phyloP scores from a whole-genome alignment of 345 rosid genomes.

The Rhodamnia rubescens region DNA sequence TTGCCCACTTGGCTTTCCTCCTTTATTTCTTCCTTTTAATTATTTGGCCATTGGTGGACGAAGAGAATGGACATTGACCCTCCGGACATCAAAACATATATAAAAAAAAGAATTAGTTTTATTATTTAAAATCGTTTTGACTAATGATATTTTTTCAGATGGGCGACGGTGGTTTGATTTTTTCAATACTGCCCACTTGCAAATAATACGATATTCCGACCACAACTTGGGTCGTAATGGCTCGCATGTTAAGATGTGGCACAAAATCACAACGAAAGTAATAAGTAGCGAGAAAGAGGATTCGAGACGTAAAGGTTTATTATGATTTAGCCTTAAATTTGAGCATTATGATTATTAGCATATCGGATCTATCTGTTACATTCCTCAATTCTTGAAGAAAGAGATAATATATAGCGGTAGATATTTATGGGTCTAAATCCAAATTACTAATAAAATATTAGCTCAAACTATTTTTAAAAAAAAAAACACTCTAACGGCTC shows the following conservation, averaged over 20 bases:
- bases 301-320: no score
- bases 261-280: no score
- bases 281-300: no score
- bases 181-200: neutral
- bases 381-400: no score
- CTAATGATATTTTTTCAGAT: neutral
- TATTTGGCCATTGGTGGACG: neutral
- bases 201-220: neutral
- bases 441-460: no score
- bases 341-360: no score
- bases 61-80: neutral
- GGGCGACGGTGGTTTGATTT: neutral
- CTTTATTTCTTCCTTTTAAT: neutral
- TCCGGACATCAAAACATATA: neutral
- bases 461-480: no score
- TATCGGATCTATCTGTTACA: no score
- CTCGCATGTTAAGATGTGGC: neutral
- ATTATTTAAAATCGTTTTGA: neutral
- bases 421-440: no score
- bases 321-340: no score
- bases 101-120: neutral
- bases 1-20: neutral
- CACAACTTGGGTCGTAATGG: neutral
- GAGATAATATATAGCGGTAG: no score
- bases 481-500: no score